These are phyloP conservation scores for Podila epicladia DNA, from an alignment of 192 early-diverging fungal species.

Conservation along the genomic window DNA sequence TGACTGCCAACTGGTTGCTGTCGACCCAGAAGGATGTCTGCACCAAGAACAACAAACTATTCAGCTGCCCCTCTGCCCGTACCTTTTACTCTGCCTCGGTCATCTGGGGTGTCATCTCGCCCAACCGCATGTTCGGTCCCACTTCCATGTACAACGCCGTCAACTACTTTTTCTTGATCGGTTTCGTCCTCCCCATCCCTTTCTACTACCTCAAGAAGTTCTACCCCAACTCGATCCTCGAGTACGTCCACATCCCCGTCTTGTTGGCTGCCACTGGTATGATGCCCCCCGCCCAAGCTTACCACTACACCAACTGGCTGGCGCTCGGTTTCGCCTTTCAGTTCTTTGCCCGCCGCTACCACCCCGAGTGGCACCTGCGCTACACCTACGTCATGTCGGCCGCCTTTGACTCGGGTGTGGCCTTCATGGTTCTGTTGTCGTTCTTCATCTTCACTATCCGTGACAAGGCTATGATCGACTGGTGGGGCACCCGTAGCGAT, in stretches of 20 bases:
- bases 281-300: conserved; percentile 57
- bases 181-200: no score
- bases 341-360: conserved; percentile 54
- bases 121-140: no score
- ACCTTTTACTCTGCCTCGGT: no score
- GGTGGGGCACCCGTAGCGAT: no score
- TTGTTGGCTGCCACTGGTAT: conserved; percentile 53
- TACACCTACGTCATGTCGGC: conserved; percentile 74
- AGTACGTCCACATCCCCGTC: conserved; percentile 59
- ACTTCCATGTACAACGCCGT: background rate
- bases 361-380: conserved; percentile 58
- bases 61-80: conserved; percentile 47
- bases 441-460: conserved; percentile 44
- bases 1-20: no score
- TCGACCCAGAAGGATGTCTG: conserved; percentile 34
- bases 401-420: conserved; percentile 42
- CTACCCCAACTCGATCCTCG: no score
- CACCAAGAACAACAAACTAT: conserved; percentile 40
- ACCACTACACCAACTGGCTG: conserved; percentile 42
- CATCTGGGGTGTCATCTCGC: no score
- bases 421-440: conserved; percentile 49
- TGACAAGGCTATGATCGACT: no score
- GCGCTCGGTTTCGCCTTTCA: conserved; percentile 57
- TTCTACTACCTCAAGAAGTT: conserved; percentile 6
- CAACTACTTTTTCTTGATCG: no score